Base-by-base conservation (phyloP, 306 rosid genomes). In the Glycine latifolia region DNA sequence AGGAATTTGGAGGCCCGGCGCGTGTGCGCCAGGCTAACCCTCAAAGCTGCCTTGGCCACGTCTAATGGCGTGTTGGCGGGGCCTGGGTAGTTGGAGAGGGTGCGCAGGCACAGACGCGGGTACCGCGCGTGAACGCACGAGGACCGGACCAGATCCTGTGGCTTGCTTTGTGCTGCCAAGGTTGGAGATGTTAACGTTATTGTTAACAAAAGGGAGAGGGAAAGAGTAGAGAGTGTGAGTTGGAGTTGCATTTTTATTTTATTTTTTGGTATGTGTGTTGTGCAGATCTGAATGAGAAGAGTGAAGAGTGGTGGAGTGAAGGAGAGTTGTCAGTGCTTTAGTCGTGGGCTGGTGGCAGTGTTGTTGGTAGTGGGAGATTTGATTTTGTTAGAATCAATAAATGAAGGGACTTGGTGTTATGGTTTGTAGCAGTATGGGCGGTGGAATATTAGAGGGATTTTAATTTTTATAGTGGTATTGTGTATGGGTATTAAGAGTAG, bases 81-180 rank as follows among this genome's bases (percentile, higher is more conserved):
- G 37, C 91, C 91, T 0, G 82, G 4, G 87, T 83, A 91, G 77
- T 87, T 35, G 4, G 94, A 82, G 72, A 94, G 92, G 4, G 98
- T 92, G 6, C 85, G 85, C 49, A 94, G 70, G 84, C 97, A 94
- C 58, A 92, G 66, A 8, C 14, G 77, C 20, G 98, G 97, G 88
- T 92, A 94, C 43, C 85, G 88, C 54, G 97, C 82, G 77, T 90
- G 95, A 5, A 61, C 17, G 83, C 98, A 94, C 0, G 95, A 94
- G 9, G 91, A 77, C 2, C 73, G 98, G 85, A 94, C 86, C 50
- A 94, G 90, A 71, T 86, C 91, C 52, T 78, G 85, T 14, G 88
- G 88, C 4, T 48, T 47, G 75, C 59, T 20, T 7, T 47, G 74
- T 1, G 56, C 16, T 10, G 80, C 37, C 26, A 26, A n/a, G 62